Evolutionary conservation across 352 stramenopile genomes (phyloP), one percentile per base, ranked within the genome.

Genomic region (Globisporangium sylvaticum): DNA sequence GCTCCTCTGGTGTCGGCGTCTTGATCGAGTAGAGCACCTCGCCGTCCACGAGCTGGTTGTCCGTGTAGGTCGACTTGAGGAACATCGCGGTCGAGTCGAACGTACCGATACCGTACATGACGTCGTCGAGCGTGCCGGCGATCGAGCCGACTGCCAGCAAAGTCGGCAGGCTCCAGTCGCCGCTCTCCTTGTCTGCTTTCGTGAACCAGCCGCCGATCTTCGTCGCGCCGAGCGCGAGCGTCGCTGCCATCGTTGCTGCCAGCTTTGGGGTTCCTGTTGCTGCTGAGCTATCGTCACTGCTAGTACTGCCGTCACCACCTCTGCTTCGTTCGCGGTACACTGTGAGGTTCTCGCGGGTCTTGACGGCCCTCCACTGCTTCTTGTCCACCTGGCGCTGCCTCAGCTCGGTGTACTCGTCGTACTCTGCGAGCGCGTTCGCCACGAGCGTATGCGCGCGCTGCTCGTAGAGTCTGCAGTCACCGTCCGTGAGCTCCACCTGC

Each of bases 31-130:
- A 78, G 31, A 91, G 59, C 27, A 83, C 81, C 48, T 81, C 75
- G 24, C 67, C 73, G 62, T 90, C 82, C 20, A 83, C 70, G 46
- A 84, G 64, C 8, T 79, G 77, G 67, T 89, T 77, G 22, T 78
- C 65, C 12, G 77, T 77, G 66, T 84, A 89, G 12, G 75, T 65
- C 7, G 68, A 77, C 39, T 84, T 81, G n/a, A 90, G 58, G 24
- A 81, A 61, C 77, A 87, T 85, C 37, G 74, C 62, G 12, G 79
- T 75, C 48, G 77, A 55, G 68, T 84, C 76, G 24, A 85, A 82
- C 10, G 79, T 73, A 3, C 68, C 25, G 50, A 87, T 75, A 18
- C 84, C 80, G 59, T 85, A 81, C 80, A 91, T 88, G 60, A 88
- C 70, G 44, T 91, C 79, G 44, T 89, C 76, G 25, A 91, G 29